Percentiles rank a stretch among this genome's conserved stretches.
These are phyloP conservation scores for Thelonectria rubi DNA, from an alignment of 2,329 filamentous ascomycete genomes.

Conservation along the genomic window DNA sequence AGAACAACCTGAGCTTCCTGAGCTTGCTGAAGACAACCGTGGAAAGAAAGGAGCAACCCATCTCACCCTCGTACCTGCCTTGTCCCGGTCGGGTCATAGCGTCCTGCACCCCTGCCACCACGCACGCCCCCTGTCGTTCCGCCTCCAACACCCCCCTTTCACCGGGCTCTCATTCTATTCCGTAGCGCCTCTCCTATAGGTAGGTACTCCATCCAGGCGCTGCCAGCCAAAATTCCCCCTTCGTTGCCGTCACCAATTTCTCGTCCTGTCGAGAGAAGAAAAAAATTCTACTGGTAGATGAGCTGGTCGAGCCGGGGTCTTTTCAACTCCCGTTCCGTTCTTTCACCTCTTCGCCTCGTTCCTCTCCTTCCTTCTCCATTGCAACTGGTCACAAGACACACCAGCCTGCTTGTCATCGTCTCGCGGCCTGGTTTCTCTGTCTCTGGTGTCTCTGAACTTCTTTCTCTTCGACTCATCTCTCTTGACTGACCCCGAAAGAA, in stretches of 20 bases:
- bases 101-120: conserved; percentile 21
- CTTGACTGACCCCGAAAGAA: conserved; percentile 24
- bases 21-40: background rate
- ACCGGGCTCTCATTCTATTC: conserved; percentile 29
- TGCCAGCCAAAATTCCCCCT: conserved; percentile 41
- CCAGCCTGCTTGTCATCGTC: conserved; percentile 9
- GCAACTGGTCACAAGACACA: conserved; percentile 12
- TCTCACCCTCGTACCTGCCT: conserved; percentile 5
- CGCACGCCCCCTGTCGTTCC: conserved; percentile 23
- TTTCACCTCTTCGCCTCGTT: conserved; percentile 29
- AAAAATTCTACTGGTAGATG: conserved; percentile 34
- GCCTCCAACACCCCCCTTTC: conserved; percentile 34
- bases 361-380: conserved; percentile 29
- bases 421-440: conserved; percentile 12
- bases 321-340: conserved; percentile 27
- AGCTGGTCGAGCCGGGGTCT: conserved; percentile 32
- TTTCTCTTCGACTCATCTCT: conserved; percentile 26
- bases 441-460: conserved; percentile 16
- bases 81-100: conserved; percentile 15
- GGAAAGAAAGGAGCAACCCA: conserved; percentile 12
- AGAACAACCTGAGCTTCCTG: background rate
- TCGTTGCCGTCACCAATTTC: conserved; percentile 42
- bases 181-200: conserved; percentile 25
- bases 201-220: conserved; percentile 12
- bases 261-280: conserved; percentile 37